Base-by-base conservation (phyloP, 1,284 basidiomycete species). In the Irpex sp. region DNA sequence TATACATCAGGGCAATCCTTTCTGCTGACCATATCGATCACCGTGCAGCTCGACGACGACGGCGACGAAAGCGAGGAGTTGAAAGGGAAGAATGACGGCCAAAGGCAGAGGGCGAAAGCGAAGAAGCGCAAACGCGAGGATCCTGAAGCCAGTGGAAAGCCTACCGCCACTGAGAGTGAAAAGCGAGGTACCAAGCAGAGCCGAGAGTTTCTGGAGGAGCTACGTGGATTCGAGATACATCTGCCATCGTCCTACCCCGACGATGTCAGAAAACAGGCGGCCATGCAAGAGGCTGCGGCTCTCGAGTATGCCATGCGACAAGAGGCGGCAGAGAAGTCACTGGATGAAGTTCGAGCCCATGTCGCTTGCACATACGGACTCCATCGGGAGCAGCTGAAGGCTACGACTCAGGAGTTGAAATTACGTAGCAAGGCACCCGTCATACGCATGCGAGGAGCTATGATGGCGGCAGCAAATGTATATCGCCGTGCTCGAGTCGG, bases 271-370 rank as follows among this genome's bases (percentile, higher is more conserved):
- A 12, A 14, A 7, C 33, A 57, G 12, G 16, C n/a, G 2, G 36
- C 36, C 18, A 35, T 65, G 48, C 7, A 21, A n/a, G 45, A 48
- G 6, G 51, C 59, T 10, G 47, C 56, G 14, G 33, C 14, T 2
- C 10, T 61, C 16, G 64, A 65, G 39, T 5, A 14, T 2, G 49
- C 48, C 5, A 12, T 63, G 21, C 59, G 64, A 4, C 37, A 49
- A 9, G 58, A 45, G 10, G 57, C 61, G 33, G 63, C 63, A 4
- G 45, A 52, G 6, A 59, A 54, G n/a, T 53, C 60, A 2, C 55
- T 66, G 1, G 57, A 62, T 21, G 48, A 62, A 7, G n/a, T 66
- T 5, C 58, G 63, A n/a, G 56, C 63, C 1, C 57, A 63, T 28
- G 37, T 66, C 35, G 58, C 64, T 33, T 59, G 61, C 4, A 52